Percentiles rank a stretch among this genome's conserved stretches.
phyloP scores from a whole-genome alignment of 345 rosid species.

The Xanthoceras sorbifolium region DNA sequence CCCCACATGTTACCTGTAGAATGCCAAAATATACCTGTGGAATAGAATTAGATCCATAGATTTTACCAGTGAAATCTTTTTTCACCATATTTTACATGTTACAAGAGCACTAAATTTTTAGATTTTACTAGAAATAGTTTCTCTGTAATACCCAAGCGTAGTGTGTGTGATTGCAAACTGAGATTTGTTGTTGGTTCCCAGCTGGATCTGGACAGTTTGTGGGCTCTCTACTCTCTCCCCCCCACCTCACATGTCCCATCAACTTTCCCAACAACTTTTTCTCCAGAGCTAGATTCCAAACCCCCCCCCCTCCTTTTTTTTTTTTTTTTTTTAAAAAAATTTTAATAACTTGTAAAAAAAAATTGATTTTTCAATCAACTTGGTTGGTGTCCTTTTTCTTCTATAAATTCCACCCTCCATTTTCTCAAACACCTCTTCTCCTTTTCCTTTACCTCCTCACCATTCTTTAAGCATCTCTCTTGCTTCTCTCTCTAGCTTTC shows the following conservation, averaged over 20 bases:
- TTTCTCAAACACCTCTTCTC: slow-evolving; percentile 15
- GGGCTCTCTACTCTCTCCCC: slow-evolving; percentile 15
- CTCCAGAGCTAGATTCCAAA: slow-evolving; percentile 27
- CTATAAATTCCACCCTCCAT: slow-evolving; percentile 47
- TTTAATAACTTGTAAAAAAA: not conserved
- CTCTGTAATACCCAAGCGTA: no score
- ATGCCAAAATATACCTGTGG: no score
- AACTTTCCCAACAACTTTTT: slow-evolving; percentile 30
- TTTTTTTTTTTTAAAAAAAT: not conserved
- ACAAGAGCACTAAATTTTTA: no score
- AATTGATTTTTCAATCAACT: slow-evolving; percentile 19
- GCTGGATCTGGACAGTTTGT: slow-evolving; percentile 44
- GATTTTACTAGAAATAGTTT: no score
- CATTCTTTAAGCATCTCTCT: slow-evolving; percentile 17
- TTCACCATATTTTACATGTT: no score
- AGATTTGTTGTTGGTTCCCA: slow-evolving; percentile 45
- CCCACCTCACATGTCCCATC: slow-evolving; percentile 54
- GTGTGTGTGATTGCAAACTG: not conserved
- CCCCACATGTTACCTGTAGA: no score
- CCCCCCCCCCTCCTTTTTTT: not conserved
- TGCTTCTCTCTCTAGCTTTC: not conserved
- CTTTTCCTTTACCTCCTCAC: slow-evolving; percentile 11
- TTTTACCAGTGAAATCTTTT: no score
- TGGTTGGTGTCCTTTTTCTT: slow-evolving; percentile 17
- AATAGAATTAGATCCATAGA: no score